Evolutionary conservation across 768 basidiomycete genomes (phyloP).

Genomic region (Bullera alba): DNA sequence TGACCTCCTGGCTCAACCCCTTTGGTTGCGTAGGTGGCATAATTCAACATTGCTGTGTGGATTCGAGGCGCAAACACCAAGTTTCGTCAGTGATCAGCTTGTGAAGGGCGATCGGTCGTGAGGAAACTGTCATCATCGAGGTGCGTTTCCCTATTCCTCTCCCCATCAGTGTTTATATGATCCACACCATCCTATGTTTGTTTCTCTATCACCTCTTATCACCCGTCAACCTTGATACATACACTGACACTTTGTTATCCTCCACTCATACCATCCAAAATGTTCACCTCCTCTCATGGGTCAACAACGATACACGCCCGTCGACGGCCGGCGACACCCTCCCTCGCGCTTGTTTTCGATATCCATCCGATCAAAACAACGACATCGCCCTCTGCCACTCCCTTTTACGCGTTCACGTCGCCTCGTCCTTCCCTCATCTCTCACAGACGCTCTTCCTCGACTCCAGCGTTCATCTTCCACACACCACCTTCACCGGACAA

Average conservation of each 20-base stretch:
- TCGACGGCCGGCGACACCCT: conserved; percentile 7
- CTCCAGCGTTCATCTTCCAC: neutral
- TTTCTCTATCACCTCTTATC: too few species aligned
- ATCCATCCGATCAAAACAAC: neutral
- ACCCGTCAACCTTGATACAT: too few species aligned
- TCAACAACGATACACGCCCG: neutral
- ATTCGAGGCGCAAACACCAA: too few species aligned
- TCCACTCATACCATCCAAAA: neutral
- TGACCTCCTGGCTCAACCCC: too few species aligned
- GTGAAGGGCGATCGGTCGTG: neutral
- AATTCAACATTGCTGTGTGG: too few species aligned
- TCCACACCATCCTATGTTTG: too few species aligned
- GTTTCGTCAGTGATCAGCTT: neutral
- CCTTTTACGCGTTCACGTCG: neutral
- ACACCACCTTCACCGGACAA: neutral
- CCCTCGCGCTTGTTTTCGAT: conserved; percentile 6
- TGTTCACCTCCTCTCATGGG: neutral
- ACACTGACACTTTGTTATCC: too few species aligned
- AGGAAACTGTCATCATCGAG: neutral
- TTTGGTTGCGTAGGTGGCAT: too few species aligned
- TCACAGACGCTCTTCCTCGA: neutral
- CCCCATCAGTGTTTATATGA: neutral
- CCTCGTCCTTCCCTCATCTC: neutral
- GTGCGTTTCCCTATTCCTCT: neutral
- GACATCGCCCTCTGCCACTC: neutral